Evolutionary conservation across 129 eudicot species (phyloP).

Genomic region (Helianthus tuberosus): DNA sequence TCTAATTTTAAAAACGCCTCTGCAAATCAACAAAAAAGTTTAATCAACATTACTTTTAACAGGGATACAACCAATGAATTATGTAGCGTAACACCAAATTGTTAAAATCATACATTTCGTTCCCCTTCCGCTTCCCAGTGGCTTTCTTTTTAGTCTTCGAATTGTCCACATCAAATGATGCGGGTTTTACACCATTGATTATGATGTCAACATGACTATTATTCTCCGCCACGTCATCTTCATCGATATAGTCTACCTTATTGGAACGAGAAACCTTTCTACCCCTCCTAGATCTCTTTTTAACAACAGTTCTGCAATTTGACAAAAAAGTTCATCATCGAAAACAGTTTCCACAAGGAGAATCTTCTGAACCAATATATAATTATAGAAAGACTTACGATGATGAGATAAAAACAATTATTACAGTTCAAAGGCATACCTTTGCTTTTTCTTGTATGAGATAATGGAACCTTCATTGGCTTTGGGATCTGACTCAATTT

Average conservation of each 20-base stretch:
- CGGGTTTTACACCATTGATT: constrained; percentile 2
- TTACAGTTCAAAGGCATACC: constrained; percentile 35
- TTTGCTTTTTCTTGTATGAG: constrained; percentile 38
- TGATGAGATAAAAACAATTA: not conserved
- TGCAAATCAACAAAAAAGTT: constrained; percentile 21
- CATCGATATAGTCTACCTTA: constrained; percentile 33
- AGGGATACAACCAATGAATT: not conserved
- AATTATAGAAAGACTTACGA: not conserved
- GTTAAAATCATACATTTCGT: constrained; percentile 10
- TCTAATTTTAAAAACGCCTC: constrained; percentile 23
- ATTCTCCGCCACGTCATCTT: constrained; percentile 29
- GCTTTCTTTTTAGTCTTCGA: not conserved
- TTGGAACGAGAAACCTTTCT: constrained; percentile 33
- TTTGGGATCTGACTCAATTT: constrained; percentile 28
- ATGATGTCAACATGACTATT: constrained; percentile 23
- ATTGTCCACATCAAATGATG: not conserved
- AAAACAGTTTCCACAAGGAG: constrained; percentile 2
- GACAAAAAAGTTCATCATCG: constrained; percentile 12
- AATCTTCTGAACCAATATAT: not conserved
- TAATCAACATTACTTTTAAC: not conserved
- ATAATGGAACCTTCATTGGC: constrained; percentile 29
- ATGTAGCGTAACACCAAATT: not conserved
- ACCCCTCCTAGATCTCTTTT: constrained; percentile 32
- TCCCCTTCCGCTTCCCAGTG: constrained; percentile 1
- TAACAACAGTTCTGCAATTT: constrained; percentile 30